These are phyloP conservation scores for Teratosphaeria nubilosa DNA, from an alignment of 2,329 filamentous ascomycete genomes.

Conservation along the genomic window DNA sequence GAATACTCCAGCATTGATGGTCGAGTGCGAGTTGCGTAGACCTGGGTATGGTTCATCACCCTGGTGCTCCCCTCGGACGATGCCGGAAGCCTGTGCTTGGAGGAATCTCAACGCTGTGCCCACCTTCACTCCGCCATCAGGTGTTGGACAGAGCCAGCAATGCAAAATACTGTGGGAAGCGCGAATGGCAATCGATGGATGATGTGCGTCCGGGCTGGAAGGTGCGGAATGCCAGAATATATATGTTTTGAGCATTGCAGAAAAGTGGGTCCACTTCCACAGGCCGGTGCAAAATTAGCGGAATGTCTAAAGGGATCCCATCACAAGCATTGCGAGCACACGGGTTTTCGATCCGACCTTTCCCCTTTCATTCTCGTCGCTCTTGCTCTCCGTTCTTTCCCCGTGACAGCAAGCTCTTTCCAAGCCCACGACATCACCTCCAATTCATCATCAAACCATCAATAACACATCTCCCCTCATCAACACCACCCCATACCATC, in stretches of 20 bases:
- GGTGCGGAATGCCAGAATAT: background rate
- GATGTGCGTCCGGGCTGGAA: background rate
- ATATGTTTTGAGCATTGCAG: background rate
- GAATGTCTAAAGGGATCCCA: background rate
- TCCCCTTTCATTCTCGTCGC: background rate
- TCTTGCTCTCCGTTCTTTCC: constrained; percentile 3
- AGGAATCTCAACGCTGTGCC: background rate
- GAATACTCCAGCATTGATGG: background rate
- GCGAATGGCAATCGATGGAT: background rate
- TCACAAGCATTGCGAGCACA: background rate
- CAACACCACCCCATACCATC: constrained; percentile 40
- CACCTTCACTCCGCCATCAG: background rate
- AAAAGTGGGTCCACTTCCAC: background rate
- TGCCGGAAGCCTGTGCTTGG: background rate
- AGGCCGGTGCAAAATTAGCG: background rate
- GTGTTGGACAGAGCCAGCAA: background rate
- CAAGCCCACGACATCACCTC: background rate
- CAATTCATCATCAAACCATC: constrained; percentile 10
- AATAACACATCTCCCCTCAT: constrained; percentile 17
- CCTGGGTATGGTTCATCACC: no score
- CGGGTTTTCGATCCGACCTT: background rate
- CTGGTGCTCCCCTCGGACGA: background rate
- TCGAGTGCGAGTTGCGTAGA: background rate
- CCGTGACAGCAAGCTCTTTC: constrained; percentile 4
- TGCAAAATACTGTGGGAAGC: background rate